Conservation (phyloP, 2,329 filamentous ascomycete genomes). For the Ophiosphaerella korrae region DNA sequence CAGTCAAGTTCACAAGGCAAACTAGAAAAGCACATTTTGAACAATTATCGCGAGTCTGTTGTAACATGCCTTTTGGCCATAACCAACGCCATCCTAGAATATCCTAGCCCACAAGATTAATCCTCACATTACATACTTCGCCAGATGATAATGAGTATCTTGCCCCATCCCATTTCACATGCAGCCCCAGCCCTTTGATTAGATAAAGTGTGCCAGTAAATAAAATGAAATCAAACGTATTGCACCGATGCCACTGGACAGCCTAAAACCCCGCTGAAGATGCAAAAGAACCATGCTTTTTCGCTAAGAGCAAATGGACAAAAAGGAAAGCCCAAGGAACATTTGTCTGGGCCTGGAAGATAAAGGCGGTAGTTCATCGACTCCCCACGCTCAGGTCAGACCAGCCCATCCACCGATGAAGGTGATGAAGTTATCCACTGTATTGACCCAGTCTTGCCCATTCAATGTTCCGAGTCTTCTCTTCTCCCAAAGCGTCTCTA, state of each 20-base stretch:
- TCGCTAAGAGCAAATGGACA: neutral
- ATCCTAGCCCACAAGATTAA: no score
- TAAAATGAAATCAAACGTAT: no score
- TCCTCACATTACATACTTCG: no score
- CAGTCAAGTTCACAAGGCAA: no score
- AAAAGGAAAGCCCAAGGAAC: neutral
- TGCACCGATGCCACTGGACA: neutral
- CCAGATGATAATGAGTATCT: no score
- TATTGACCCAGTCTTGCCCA: conserved; percentile 42
- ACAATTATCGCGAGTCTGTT: no score
- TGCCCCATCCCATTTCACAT: no score
- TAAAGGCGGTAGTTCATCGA: neutral
- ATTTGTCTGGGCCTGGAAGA: neutral
- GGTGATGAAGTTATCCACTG: conserved; percentile 42
- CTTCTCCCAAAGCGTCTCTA: conserved; percentile 41
- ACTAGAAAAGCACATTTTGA: no score
- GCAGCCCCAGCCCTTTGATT: no score
- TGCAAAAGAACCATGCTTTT: conserved; percentile 8
- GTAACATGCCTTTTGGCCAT: no score
- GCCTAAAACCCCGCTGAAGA: conserved; percentile 3
- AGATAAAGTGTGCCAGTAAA: no score
- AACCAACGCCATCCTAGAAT: no score
- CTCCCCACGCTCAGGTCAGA: neutral
- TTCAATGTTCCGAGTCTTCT: conserved; percentile 34
- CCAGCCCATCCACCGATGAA: conserved; percentile 39